Percentiles rank a stretch among this genome's conserved stretches.
Conservation (phyloP, 1,284 basidiomycete species). For the Fomitopsis betulina region DNA sequence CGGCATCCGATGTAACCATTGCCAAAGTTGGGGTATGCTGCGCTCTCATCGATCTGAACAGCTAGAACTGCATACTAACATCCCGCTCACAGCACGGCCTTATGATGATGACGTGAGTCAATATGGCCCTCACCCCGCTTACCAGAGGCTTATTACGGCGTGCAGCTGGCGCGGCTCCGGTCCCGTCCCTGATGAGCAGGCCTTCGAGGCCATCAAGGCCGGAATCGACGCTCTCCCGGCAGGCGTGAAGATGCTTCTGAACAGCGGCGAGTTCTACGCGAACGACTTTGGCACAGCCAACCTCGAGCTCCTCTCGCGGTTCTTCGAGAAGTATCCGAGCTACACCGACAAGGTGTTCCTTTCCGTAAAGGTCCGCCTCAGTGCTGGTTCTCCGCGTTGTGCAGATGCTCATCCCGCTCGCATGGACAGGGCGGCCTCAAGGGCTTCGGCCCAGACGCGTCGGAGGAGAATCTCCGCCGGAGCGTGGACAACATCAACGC, state of each 20-base stretch:
- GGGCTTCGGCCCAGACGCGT: slow-evolving; percentile 9
- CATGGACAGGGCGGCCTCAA: background rate
- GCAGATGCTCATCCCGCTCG: background rate
- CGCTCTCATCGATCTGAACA: background rate
- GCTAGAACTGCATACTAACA: background rate
- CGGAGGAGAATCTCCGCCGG: slow-evolving; percentile 35
- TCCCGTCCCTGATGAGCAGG: slow-evolving; percentile 43
- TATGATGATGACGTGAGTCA: slow-evolving; percentile 44
- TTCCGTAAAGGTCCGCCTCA: slow-evolving; percentile 32
- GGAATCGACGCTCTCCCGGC: slow-evolving; percentile 46
- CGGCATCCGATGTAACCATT: slow-evolving; percentile 25
- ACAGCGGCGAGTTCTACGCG: slow-evolving; percentile 44
- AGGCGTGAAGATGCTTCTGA: slow-evolving; percentile 40
- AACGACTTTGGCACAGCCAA: slow-evolving; percentile 31
- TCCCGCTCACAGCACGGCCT: slow-evolving; percentile 33
- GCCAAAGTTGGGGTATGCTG: slow-evolving; percentile 32
- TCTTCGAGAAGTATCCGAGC: slow-evolving; percentile 48
- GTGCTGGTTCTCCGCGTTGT: background rate
- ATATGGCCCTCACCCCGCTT: background rate
- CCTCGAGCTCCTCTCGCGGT: slow-evolving; percentile 38
- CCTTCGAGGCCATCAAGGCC: slow-evolving; percentile 58
- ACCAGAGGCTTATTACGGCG: slow-evolving; percentile 1
- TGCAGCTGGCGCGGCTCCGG: slow-evolving; percentile 28
- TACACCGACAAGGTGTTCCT: slow-evolving; percentile 48
- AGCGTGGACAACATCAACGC: slow-evolving; percentile 36